These are phyloP conservation scores for Aspergillus chevalieri DNA, from an alignment of 2,329 filamentous ascomycete genomes.

Conservation along the genomic window DNA sequence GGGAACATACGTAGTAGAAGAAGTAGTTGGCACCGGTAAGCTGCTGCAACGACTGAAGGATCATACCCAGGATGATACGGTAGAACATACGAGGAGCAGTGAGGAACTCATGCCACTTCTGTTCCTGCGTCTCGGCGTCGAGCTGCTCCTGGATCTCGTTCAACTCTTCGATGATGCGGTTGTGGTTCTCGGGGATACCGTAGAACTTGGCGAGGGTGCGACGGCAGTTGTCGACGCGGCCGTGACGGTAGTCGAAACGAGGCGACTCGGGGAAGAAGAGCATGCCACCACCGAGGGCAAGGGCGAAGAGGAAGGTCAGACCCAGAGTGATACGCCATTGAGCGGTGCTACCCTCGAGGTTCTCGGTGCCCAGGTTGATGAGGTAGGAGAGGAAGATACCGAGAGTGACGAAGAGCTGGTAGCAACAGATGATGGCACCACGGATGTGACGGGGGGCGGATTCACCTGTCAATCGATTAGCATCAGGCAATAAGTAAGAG, in stretches of 20 bases:
- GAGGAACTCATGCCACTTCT: conserved; percentile 39
- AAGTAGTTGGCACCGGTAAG: conserved; percentile 43
- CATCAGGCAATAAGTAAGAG: neutral
- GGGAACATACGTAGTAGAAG: conserved; percentile 48
- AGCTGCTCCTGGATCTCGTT: conserved; percentile 53
- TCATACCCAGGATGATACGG: conserved; percentile 37
- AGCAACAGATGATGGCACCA: conserved; percentile 42
- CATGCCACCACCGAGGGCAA: conserved; percentile 52
- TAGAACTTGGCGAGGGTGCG: conserved; percentile 51
- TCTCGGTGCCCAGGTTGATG: conserved; percentile 42
- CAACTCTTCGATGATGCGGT: conserved; percentile 48
- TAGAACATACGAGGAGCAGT: conserved; percentile 43
- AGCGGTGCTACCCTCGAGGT: conserved; percentile 31
- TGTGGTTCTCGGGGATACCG: conserved; percentile 49
- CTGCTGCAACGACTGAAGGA: conserved; percentile 40
- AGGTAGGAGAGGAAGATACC: conserved; percentile 43
- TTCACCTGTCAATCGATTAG: conserved; percentile 31
- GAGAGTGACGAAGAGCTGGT: conserved; percentile 45
- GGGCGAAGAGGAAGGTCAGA: conserved; percentile 52
- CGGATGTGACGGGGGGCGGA: conserved; percentile 42
- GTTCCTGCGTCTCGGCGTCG: conserved; percentile 44
- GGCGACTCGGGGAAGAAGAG: conserved; percentile 52
- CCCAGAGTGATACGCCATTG: conserved; percentile 50
- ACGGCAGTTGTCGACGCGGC: conserved; percentile 47
- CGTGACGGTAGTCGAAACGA: conserved; percentile 53